These are phyloP conservation scores for Obba rivulosa DNA, from an alignment of 768 basidiomycete genomes.

Conservation along the genomic window DNA sequence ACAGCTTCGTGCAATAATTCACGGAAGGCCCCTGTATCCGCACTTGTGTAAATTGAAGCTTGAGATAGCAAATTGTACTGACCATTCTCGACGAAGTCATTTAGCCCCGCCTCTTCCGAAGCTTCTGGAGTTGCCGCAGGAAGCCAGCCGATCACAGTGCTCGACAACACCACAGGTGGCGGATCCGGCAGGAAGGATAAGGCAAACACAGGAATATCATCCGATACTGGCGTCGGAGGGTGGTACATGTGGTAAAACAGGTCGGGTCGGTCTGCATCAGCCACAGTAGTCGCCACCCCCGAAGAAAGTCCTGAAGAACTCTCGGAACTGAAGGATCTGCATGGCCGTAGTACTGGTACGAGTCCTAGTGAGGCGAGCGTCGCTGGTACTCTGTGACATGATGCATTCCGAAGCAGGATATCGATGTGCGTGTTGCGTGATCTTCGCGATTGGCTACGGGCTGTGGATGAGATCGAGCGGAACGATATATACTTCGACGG, in stretches of 20 bases:
- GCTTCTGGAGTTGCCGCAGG: conserved; percentile 47
- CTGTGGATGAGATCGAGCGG: no score
- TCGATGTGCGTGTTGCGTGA: no score
- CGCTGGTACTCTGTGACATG: no score
- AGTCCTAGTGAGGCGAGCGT: no score
- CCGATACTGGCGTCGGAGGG: conserved; percentile 45
- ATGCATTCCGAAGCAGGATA: no score
- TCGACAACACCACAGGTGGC: conserved; percentile 41
- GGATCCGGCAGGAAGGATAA: conserved; percentile 53
- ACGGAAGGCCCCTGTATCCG: conserved; percentile 50
- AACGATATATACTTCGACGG: no score
- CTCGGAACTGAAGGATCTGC: no score
- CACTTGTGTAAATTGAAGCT: background rate
- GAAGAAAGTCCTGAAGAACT: no score
- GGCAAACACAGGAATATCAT: conserved; percentile 47
- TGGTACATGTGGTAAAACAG: conserved; percentile 65
- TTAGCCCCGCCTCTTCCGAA: conserved; percentile 45
- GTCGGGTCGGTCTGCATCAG: conserved; percentile 59
- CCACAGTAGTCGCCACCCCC: no score
- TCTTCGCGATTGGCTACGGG: no score
- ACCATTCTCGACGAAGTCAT: conserved; percentile 75
- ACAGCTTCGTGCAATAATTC: conserved; percentile 57
- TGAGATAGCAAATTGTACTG: conserved; percentile 21
- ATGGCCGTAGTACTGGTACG: no score
- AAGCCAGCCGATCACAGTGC: conserved; percentile 64